Evolutionary conservation across 495 filamentous ascomycete genomes (phyloP).

Genomic region (Penicillium steckii): DNA sequence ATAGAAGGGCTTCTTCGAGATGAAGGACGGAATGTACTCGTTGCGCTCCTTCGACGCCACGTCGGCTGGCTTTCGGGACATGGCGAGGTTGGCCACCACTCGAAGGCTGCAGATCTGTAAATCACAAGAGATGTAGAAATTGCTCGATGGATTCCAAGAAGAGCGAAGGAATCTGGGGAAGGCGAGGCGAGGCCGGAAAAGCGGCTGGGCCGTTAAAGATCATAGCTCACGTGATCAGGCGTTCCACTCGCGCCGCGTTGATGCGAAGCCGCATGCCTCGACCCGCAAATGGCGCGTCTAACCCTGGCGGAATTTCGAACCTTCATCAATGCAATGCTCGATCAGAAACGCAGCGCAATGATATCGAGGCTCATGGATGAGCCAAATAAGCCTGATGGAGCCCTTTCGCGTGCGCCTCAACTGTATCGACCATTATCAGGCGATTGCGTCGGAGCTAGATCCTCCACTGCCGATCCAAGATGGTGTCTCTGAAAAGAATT

Average conservation of each 20-base stretch:
- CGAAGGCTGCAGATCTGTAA: neutral
- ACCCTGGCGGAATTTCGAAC: neutral
- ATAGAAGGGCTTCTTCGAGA: slow-evolving; percentile 98
- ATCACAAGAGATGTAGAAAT: neutral
- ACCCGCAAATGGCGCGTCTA: slow-evolving; percentile 1
- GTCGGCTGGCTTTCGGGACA: slow-evolving; percentile 51
- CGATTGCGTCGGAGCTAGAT: slow-evolving; percentile 74
- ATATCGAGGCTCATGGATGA: slow-evolving; percentile 28
- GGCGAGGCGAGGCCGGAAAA: slow-evolving; percentile 1
- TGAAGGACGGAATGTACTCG: slow-evolving; percentile 98
- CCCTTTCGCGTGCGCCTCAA: slow-evolving; percentile 85
- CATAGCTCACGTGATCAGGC: slow-evolving; percentile 31
- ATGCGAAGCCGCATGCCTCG: slow-evolving; percentile 12
- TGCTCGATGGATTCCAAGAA: neutral
- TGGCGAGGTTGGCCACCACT: slow-evolving; percentile 13
- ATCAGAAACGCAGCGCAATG: slow-evolving; percentile 17
- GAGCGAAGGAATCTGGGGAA: neutral
- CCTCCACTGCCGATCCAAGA: slow-evolving; percentile 65
- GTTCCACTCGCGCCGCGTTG: slow-evolving; percentile 24
- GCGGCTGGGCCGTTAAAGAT: slow-evolving; percentile 2
- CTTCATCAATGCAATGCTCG: slow-evolving; percentile 9
- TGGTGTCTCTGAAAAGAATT: slow-evolving; percentile 47
- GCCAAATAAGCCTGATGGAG: slow-evolving; percentile 47
- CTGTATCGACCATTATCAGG: slow-evolving; percentile 92
- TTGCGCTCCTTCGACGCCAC: slow-evolving; percentile 74